Conservation (phyloP, 306 rosid species). For the Medicago lupulina region DNA sequence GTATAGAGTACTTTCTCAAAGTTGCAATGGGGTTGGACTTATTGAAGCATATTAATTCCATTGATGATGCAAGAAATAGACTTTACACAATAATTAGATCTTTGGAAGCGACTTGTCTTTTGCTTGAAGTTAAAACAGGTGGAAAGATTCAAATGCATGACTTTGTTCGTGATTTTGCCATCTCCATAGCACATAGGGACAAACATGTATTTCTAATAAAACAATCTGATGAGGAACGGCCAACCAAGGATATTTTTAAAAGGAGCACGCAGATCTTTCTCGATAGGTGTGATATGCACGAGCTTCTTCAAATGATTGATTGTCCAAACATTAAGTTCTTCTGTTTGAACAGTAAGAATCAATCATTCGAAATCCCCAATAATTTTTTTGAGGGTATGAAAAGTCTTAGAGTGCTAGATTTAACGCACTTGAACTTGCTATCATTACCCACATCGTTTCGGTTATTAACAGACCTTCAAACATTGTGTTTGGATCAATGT, state of each 20-base stretch:
- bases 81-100: not conserved
- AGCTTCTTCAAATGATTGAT: constrained; percentile 9
- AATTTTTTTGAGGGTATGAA: constrained; percentile 10
- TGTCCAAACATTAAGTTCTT: not conserved
- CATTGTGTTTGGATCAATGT: not conserved
- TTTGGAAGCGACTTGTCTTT: constrained; percentile 23
- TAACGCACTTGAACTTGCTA: not conserved
- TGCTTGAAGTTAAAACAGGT: not conserved
- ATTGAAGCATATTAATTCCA: not conserved
- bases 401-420: constrained; percentile 10
- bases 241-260: not conserved
- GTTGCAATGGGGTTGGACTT: constrained; percentile 12
- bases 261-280: not conserved
- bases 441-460: not conserved
- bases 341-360: rapidly evolving
- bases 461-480: not conserved
- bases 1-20: not conserved
- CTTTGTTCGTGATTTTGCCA: constrained; percentile 9
- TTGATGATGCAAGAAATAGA: not conserved
- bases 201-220: not conserved
- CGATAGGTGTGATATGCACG: rapidly evolving
- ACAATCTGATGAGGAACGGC: not conserved
- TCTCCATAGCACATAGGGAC: not conserved
- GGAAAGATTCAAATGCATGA: not conserved
- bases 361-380: not conserved